Evolutionary conservation across 1,284 basidiomycete genomes (phyloP).

Genomic region (Ceratobasidium sp.): DNA sequence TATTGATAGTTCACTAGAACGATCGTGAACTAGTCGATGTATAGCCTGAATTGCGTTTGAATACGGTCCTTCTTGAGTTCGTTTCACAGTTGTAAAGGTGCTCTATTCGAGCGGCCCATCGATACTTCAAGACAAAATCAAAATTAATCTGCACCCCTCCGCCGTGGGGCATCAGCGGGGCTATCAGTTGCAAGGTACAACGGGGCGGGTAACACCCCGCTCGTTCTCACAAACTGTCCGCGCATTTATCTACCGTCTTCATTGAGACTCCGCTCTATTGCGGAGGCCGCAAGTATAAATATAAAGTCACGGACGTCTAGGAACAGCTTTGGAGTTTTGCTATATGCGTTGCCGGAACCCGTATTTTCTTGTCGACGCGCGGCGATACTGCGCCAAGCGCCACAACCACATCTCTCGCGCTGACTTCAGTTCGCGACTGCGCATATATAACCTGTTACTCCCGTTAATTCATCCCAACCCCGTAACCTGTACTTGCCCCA

Average conservation of each 20-base stretch:
- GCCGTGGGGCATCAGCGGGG: neutral
- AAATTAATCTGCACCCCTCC: neutral
- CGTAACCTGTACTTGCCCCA: too few relatives aligned
- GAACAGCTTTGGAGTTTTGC: neutral
- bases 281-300: neutral
- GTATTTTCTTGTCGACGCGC: neutral
- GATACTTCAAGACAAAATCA: too few relatives aligned
- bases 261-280: neutral
- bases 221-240: slow-evolving; percentile 12
- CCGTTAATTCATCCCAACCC: too few relatives aligned
- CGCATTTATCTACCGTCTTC: too few relatives aligned
- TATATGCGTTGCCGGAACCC: neutral
- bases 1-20: neutral
- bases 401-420: neutral
- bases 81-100: too few relatives aligned
- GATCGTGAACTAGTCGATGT: neutral
- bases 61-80: neutral
- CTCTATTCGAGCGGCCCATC: too few relatives aligned
- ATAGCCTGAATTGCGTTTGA: neutral
- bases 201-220: neutral
- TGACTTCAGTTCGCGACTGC: neutral
- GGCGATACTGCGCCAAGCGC: neutral
- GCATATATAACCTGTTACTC: slow-evolving; percentile 9
- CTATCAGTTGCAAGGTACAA: neutral
- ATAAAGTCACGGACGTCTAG: neutral